Conservation (phyloP, 2,329 filamentous ascomycete species). For the Madurella mycetomatis region DNA sequence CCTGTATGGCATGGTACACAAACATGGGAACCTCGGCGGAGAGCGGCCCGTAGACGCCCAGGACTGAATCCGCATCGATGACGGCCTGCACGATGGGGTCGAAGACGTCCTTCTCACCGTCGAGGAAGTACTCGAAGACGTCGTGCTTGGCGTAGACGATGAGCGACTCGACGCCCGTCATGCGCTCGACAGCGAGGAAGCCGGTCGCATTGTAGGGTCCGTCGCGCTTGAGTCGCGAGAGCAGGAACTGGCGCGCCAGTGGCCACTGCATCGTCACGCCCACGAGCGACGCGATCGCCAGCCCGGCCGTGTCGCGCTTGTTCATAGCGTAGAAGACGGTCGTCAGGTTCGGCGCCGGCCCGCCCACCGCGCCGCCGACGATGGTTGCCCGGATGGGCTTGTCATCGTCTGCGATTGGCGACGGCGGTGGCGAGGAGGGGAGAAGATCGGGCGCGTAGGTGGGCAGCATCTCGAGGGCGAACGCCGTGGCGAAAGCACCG, state of each 20-base stretch:
- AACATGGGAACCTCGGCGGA: conserved; percentile 40
- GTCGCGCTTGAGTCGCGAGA: conserved; percentile 18
- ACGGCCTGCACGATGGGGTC: conserved; percentile 22
- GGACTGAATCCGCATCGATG: conserved; percentile 29
- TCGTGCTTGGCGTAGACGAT: conserved; percentile 23
- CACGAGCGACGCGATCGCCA: conserved; percentile 33
- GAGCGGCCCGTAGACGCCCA: conserved; percentile 37
- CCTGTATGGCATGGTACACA: conserved; percentile 46
- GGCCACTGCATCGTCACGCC: conserved; percentile 33
- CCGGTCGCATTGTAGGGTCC: conserved; percentile 23
- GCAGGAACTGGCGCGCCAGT: conserved; percentile 26
- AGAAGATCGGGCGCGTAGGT: conserved; percentile 9
- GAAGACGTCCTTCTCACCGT: conserved; percentile 23
- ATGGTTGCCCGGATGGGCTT: too few relatives aligned
- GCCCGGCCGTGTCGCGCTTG: conserved; percentile 25
- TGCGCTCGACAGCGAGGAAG: conserved; percentile 23
- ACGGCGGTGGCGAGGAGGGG: too few relatives aligned
- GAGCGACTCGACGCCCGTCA: conserved; percentile 16
- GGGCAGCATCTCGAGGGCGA: conserved; percentile 10
- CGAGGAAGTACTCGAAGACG: conserved; percentile 29
- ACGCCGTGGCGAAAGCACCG: conserved; percentile 15
- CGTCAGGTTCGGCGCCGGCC: conserved; percentile 16
- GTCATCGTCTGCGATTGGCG: too few relatives aligned
- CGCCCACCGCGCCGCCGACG: conserved; percentile 10
- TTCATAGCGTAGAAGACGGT: conserved; percentile 14